Conservation (phyloP, 768 basidiomycete genomes). For the Chalciporus chontae region DNA sequence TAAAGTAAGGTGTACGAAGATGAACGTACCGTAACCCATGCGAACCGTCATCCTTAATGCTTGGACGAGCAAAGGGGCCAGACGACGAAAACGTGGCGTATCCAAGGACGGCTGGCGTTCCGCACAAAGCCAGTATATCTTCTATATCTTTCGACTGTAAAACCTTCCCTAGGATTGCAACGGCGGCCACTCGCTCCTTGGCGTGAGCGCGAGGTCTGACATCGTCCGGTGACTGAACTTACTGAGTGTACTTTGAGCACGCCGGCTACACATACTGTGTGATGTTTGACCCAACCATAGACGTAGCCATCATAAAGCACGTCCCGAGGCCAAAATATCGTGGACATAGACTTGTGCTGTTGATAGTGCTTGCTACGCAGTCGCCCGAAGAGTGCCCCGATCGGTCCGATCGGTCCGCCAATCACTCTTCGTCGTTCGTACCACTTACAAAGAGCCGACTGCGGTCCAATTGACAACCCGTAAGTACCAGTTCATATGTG, state of each 20-base stretch:
- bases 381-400: not conserved
- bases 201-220: not conserved
- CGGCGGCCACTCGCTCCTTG: conserved; percentile 16
- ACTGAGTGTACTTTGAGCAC: conserved; percentile 38
- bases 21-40: conserved; percentile 14
- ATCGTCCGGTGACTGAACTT: conserved; percentile 5
- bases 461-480: too few species aligned
- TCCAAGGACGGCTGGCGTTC: conserved; percentile 30
- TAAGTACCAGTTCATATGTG: too few species aligned
- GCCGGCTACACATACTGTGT: conserved; percentile 48
- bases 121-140: conserved; percentile 13
- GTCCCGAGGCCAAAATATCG: conserved; percentile 59
- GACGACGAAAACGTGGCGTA: conserved; percentile 19
- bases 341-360: conserved; percentile 25
- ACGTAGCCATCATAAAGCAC: conserved; percentile 44
- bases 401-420: not conserved
- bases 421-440: not conserved
- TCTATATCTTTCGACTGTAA: conserved; percentile 19
- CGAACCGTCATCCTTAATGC: conserved; percentile 33
- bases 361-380: not conserved
- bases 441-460: too few species aligned
- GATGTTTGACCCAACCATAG: conserved; percentile 56
- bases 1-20: conserved; percentile 1
- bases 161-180: conserved; percentile 4
- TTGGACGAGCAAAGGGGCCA: conserved; percentile 21